Evolutionary conservation across 2,329 filamentous ascomycete species (phyloP), one percentile per base, ranked within the genome.

Genomic region (Amylocarpus encephaloides): DNA sequence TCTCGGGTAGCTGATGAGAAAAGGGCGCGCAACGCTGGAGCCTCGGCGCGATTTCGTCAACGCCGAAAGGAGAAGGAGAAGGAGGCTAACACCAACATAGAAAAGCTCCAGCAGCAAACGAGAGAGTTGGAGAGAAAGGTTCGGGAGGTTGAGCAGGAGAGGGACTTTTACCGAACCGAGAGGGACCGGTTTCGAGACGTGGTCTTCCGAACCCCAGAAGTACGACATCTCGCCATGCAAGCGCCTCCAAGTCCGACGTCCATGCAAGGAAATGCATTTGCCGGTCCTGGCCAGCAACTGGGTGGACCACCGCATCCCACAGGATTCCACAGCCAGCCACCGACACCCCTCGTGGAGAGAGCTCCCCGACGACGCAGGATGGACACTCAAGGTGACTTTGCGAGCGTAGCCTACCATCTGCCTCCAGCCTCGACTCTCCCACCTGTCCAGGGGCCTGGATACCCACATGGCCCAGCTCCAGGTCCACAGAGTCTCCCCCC

Each of bases 1-100:
- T 94, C 89, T 11, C 85, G 83, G 58, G 82, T 88, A 60, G 86
- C 88, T 35, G 87, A 93, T 62, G 88, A 94, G 67, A 95, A 93
- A 70, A 77, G 89, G 49, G 84, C 86, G 66, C 80, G 88, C 46
- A 95, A 95, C 63, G 89, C 89, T 36, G 86, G 86, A 43, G 89
- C 89, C 5, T 94, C 88, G 50, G 88, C 88, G 43, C 78, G 89
- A 52, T 93, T 94, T 58, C 79, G 89, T 49, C 81, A 83, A 63
- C 79, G 90, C 52, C 83, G 89, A 63, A 94, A 94, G 70, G 87
- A 90, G 62, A 84, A 86, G 66, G 87, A 92, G 65, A 80, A 79
- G 59, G 85, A 89, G 65, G 85, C 84, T 50, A 79, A 80, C 13
- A 75, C 77, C 48, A 83, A 79, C 44, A 82, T 92, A 55, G 75